phyloP scores from a whole-genome alignment of 768 basidiomycete genomes.

The Boletellus ananas region DNA sequence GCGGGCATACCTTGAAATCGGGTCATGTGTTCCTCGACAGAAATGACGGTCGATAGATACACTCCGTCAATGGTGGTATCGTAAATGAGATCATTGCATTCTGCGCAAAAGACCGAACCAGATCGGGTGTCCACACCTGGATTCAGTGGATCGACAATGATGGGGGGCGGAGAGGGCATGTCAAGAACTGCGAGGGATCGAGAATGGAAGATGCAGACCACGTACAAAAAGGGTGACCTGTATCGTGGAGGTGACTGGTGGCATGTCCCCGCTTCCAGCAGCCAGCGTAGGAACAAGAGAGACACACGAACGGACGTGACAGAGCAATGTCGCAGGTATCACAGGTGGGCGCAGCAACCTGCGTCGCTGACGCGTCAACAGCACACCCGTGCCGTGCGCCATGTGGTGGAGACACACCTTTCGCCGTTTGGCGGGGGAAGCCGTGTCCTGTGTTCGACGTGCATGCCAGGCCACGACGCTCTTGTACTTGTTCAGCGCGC shows the following conservation, averaged over 20 bases:
- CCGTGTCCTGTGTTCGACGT: constrained; percentile 41
- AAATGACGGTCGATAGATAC: constrained; percentile 42
- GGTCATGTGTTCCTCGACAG: constrained; percentile 58
- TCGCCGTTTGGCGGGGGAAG: constrained; percentile 55
- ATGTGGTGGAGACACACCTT: constrained; percentile 44
- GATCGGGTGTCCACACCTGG: constrained; percentile 71
- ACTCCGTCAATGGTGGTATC: constrained; percentile 48
- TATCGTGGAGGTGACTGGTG: constrained; percentile 50
- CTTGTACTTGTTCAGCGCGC: constrained; percentile 48
- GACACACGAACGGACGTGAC: constrained; percentile 65
- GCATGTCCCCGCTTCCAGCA: constrained; percentile 68
- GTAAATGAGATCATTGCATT: constrained; percentile 75
- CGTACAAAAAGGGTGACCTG: constrained; percentile 66
- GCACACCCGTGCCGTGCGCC: neutral
- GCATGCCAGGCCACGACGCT: constrained; percentile 55
- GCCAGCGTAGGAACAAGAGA: constrained; percentile 66
- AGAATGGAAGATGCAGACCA: constrained; percentile 12
- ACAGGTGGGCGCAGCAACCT: constrained; percentile 63
- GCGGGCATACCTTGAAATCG: constrained; percentile 42
- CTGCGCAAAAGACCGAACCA: constrained; percentile 70
- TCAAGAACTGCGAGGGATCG: neutral
- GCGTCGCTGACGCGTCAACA: neutral
- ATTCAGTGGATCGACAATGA: neutral
- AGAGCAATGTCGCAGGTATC: constrained; percentile 53
- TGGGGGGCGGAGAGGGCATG: neutral